Base-by-base conservation (phyloP, 78 protist species). In the Anaeramoeba flamelloides region DNA sequence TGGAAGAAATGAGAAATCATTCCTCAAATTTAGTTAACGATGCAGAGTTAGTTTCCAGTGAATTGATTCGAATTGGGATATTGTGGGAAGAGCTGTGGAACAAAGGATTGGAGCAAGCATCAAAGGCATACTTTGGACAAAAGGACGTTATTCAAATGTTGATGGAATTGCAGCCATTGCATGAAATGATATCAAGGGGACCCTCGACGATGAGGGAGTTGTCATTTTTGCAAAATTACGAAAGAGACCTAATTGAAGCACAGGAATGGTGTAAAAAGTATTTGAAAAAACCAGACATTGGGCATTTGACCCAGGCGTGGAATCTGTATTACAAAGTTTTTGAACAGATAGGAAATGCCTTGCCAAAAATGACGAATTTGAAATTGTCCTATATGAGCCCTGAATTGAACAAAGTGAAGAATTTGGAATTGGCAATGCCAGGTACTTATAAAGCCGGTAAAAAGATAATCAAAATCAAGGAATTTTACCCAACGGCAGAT, bases 61-160 rank as follows among this genome's bases (percentile, higher is more conserved):
- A 96, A 84, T 87, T 96, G 77, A 94, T 96, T 53, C 92, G 99
- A 34, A 92, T 90, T 3, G 95, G 98, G 75, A 95, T 94, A 82
- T 79, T 96, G 26, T 94, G 98, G 99, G 89, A 86, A 75, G 99
- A 96, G 83, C 1, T 87, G 93, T 96, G 99, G 99, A 90, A 90
- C 82, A 97, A 93, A 83, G 96, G 94, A 26, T 39, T 96, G 4
- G 99, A 96, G 82, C 97, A 94, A 82, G 97, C 98, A 1, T 80
- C 90, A 3, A 81, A 94, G n/a, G 88, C 84, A 69, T 93, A 86
- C 87, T 94, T 92, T 74, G 96, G 89, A 1, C 93, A 92, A 1
- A 82, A 86, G 65, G 80, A 94, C 85, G 77, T 87, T 2, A 30
- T n/a, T 26, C 96, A 88, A 39, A 92, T 92, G 95, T 77, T 88